Conservation (phyloP, 1,139 yeast species). For the Zygosaccharomyces sapae region DNA sequence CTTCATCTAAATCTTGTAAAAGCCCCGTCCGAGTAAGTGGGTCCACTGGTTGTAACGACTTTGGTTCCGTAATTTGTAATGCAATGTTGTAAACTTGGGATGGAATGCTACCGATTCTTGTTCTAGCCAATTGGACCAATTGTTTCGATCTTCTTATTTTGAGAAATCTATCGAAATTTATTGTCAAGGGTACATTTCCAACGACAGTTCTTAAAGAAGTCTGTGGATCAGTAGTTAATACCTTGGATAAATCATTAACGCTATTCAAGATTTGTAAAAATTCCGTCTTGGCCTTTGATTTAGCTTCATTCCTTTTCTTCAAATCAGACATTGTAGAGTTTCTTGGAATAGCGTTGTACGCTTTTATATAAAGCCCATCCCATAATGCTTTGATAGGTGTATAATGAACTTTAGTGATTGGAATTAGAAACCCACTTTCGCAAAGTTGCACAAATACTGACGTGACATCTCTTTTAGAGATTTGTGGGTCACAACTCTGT, state of each 20-base stretch:
- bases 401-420: slow-evolving; percentile 40
- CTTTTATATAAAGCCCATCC: slow-evolving; percentile 50
- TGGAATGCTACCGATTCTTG: slow-evolving; percentile 66
- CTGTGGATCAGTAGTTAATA: slow-evolving; percentile 38
- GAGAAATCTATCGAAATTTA: slow-evolving; percentile 64
- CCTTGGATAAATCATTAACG: slow-evolving; percentile 38
- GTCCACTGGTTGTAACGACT: slow-evolving; percentile 43
- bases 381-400: slow-evolving; percentile 55
- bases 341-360: slow-evolving; percentile 49
- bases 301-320: slow-evolving; percentile 62
- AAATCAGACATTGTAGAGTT: slow-evolving; percentile 54
- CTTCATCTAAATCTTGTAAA: slow-evolving; percentile 41
- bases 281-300: slow-evolving; percentile 49
- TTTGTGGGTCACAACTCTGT: slow-evolving; percentile 34
- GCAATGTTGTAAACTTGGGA: slow-evolving; percentile 61
- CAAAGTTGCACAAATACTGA: slow-evolving; percentile 29
- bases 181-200: slow-evolving; percentile 50
- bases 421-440: slow-evolving; percentile 52
- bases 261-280: slow-evolving; percentile 26
- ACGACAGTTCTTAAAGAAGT: slow-evolving; percentile 42
- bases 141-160: slow-evolving; percentile 63
- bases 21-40: slow-evolving; percentile 38
- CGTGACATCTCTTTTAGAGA: slow-evolving; percentile 19
- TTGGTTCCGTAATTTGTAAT: slow-evolving; percentile 55
- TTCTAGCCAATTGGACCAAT: slow-evolving; percentile 57